These are phyloP conservation scores for Chlorella sp. DNA, from an alignment of 139 green algal species.

Conservation along the genomic window DNA sequence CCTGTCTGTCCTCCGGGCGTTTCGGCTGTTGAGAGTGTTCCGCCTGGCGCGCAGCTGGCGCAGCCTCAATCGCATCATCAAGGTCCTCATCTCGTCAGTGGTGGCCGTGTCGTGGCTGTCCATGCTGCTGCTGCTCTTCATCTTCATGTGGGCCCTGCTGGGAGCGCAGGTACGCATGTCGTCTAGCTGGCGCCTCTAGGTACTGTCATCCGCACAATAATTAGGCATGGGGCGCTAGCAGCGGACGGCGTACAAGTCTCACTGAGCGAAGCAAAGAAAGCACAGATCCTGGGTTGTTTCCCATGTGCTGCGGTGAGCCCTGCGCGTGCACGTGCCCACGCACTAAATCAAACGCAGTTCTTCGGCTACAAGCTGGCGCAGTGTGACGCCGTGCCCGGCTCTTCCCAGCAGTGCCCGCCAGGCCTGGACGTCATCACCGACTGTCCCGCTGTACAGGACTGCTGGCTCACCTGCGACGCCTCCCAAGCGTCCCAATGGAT, in stretches of 20 bases:
- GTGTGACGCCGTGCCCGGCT: not conserved
- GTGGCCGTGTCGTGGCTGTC: constrained; percentile 48
- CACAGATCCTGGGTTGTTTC: too few relatives aligned
- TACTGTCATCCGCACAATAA: too few relatives aligned
- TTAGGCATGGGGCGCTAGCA: too few relatives aligned
- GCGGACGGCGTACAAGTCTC: too few relatives aligned
- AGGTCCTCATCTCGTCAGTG: constrained; percentile 48
- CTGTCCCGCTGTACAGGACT: constrained; percentile 8
- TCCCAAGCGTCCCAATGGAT: not conserved
- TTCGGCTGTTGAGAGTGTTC: constrained; percentile 69
- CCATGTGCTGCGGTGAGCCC: too few relatives aligned
- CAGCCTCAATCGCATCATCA: constrained; percentile 63
- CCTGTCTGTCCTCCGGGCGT: constrained; percentile 21
- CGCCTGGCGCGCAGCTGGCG: constrained; percentile 53
- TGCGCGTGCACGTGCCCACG: too few relatives aligned
- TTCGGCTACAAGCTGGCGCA: constrained; percentile 19
- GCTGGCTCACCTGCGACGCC: not conserved
- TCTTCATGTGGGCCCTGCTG: constrained; percentile 62
- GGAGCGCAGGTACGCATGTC: too few relatives aligned
- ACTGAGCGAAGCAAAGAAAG: too few relatives aligned
- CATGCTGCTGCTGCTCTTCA: constrained; percentile 58
- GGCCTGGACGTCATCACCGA: not conserved
- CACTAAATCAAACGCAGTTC: too few relatives aligned
- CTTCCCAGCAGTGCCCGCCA: not conserved
- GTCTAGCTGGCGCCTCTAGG: too few relatives aligned